Evolutionary conservation across 2,329 filamentous ascomycete species (phyloP).

Genomic region (Neodidymelliopsis sp.): DNA sequence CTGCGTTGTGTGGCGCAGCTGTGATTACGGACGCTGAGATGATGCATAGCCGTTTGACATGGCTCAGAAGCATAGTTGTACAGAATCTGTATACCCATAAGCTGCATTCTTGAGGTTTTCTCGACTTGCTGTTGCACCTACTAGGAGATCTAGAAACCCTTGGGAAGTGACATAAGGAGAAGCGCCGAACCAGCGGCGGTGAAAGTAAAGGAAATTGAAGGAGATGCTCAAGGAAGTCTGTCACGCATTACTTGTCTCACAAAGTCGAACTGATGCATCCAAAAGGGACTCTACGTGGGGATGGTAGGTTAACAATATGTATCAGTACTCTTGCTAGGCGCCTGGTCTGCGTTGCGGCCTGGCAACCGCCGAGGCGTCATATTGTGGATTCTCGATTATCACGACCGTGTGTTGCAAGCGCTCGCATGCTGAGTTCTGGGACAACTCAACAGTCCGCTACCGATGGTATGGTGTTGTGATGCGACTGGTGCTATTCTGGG

Average conservation of each 20-base stretch:
- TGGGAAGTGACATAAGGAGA: conserved; percentile 42
- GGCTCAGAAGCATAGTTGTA: conserved; percentile 51
- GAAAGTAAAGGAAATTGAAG: conserved; percentile 45
- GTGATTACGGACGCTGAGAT: conserved; percentile 45
- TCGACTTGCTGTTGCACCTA: conserved; percentile 30
- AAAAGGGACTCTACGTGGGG: conserved; percentile 27
- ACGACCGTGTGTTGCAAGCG: conserved; percentile 44
- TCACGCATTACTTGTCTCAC: conserved; percentile 48
- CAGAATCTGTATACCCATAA: conserved; percentile 41
- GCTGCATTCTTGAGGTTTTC: conserved; percentile 32
- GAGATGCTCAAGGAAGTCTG: conserved; percentile 47
- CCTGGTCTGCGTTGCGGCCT: conserved; percentile 40
- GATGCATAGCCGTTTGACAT: conserved; percentile 48
- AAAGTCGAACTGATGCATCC: conserved; percentile 38
- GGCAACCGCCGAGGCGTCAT: conserved; percentile 48
- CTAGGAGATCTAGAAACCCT: conserved; percentile 37
- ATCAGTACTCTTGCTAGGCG: conserved; percentile 38
- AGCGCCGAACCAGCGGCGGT: conserved; percentile 48
- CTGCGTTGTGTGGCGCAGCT: conserved; percentile 40
- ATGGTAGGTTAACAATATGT: conserved; percentile 49
- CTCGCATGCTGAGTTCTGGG: conserved; percentile 31
- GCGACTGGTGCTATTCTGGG: conserved; percentile 41
- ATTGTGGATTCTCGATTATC: conserved; percentile 33
- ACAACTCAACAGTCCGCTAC: conserved; percentile 35
- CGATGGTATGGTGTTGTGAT: conserved; percentile 38